phyloP scores from a whole-genome alignment of 768 basidiomycete species.

The Phanerochaete carnosa region DNA sequence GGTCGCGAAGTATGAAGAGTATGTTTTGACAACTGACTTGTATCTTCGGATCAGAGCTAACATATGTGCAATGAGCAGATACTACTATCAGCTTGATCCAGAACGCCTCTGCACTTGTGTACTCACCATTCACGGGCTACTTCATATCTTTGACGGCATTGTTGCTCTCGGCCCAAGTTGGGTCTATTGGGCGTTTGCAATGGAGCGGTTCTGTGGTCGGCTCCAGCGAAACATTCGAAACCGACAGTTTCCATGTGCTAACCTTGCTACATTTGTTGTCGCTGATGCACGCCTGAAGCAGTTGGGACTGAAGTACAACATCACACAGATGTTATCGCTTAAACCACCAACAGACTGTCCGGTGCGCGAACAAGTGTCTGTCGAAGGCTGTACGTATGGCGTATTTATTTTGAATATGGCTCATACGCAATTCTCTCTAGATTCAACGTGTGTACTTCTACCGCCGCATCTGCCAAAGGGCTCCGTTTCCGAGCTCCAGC shows the following conservation, averaged over 20 bases:
- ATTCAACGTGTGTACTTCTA: too few species aligned
- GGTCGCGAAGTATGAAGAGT: too few species aligned
- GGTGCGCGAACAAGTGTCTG: too few species aligned
- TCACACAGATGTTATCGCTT: background rate
- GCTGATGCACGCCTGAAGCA: conserved; percentile 10
- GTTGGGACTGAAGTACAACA: conserved; percentile 12
- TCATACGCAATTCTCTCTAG: too few species aligned
- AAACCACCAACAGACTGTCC: background rate
- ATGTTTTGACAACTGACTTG: too few species aligned
- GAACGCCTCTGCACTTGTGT: conserved; percentile 25
- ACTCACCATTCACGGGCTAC: conserved; percentile 29
- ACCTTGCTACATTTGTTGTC: conserved; percentile 13
- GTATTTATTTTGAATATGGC: too few species aligned
- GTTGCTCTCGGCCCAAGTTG: conserved; percentile 16
- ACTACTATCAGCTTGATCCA: conserved; percentile 28
- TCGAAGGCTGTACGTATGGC: too few species aligned
- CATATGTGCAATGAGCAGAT: conserved; percentile 22
- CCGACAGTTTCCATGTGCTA: conserved; percentile 15
- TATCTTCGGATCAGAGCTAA: too few species aligned
- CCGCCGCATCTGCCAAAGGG: too few species aligned
- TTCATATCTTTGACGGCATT: conserved; percentile 29
- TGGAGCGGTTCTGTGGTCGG: conserved; percentile 25
- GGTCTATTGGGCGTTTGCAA: conserved; percentile 29
- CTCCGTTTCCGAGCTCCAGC: too few species aligned
- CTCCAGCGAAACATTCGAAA: conserved; percentile 19